Base-by-base conservation (phyloP, 768 basidiomycete species). In the Artomyces pyxidatus region DNA sequence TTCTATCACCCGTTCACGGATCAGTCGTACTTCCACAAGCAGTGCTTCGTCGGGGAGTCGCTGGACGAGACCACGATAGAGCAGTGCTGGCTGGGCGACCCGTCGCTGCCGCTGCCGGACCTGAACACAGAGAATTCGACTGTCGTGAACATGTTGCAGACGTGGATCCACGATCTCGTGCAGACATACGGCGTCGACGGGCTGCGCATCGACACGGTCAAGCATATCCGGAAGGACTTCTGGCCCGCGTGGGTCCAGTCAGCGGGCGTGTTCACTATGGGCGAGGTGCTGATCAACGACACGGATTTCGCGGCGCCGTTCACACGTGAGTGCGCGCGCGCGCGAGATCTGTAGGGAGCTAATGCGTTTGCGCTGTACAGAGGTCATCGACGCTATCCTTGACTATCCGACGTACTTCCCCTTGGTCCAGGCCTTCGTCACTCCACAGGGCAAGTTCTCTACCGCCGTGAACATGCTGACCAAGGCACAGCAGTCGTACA, bases 1-100 rank as follows among this genome's bases (percentile, higher is more conserved):
- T 32, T 52, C 49, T 32, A 60, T 52, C 50, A 50, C 52, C 67
- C 68, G 0, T 74, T 74, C 57, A 59, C 59, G 32, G 50, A 63
- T 8, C 55, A 64, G 54, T 59, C 67, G 8, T 59, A 65, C 45
- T 71, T 73, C 54, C 74, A 75, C 52, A 26, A 60, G 9, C 58
- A 64, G 32, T 73, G 71, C 54, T 71, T 68, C 56, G 64, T 75
- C 47, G 62, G 58, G 1, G 67, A 74, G 56, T 71, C 72, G 46
- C 22, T 26, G 44, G 60, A 52, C 47, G 71, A 74, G 63, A 76
- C 70, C 1, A 64, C 69, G 32, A 70, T 75, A 29, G 73, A 82
- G 59, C 67, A 74, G 45, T 79, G 81, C 64, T 83, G 80, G 78
- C 68, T 82, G 4, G 81, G 81, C 14, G 76, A 79, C 54, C 58